A percentile compares a stretch with the other conserved stretches of the same genome.
These are phyloP conservation scores for Leptomonas pyrrhocoris DNA, from an alignment of 208 protist genomes.

Conservation along the genomic window DNA sequence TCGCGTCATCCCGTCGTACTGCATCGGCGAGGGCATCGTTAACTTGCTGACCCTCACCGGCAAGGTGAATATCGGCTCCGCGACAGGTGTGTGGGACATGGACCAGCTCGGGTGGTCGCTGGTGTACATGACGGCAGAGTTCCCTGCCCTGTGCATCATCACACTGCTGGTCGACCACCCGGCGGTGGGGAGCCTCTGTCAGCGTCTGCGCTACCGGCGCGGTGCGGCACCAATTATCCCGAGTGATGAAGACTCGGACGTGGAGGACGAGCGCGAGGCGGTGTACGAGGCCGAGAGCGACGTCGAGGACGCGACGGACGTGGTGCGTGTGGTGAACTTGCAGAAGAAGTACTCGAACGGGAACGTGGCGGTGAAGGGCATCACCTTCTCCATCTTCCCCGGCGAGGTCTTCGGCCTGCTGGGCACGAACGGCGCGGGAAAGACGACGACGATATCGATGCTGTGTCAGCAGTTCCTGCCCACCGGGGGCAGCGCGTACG, in stretches of 20 bases:
- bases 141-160: conserved; percentile 39
- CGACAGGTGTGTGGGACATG: conserved; percentile 11
- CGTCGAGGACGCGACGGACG: conserved; percentile 31
- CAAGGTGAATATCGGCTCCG: neutral
- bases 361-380: conserved; percentile 69
- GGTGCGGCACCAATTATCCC: conserved; percentile 8
- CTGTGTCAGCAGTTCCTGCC: conserved; percentile 77
- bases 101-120: conserved; percentile 30
- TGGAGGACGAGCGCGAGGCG: conserved; percentile 43
- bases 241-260: conserved; percentile 49
- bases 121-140: no score
- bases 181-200: conserved; percentile 14
- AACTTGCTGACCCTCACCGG: conserved; percentile 43
- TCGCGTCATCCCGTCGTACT: conserved; percentile 55
- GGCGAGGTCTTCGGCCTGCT: no score
- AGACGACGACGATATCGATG: conserved; percentile 88
- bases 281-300: conserved; percentile 29
- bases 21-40: conserved; percentile 65
- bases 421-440: conserved; percentile 90
- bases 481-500: conserved; percentile 56
- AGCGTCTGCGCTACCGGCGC: conserved; percentile 13
- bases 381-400: conserved; percentile 76
- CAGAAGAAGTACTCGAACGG: conserved; percentile 50
- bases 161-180: conserved; percentile 57
- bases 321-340: conserved; percentile 56